Evolutionary conservation across 345 rosid genomes (phyloP).

Genomic region (Dimocarpus longan): DNA sequence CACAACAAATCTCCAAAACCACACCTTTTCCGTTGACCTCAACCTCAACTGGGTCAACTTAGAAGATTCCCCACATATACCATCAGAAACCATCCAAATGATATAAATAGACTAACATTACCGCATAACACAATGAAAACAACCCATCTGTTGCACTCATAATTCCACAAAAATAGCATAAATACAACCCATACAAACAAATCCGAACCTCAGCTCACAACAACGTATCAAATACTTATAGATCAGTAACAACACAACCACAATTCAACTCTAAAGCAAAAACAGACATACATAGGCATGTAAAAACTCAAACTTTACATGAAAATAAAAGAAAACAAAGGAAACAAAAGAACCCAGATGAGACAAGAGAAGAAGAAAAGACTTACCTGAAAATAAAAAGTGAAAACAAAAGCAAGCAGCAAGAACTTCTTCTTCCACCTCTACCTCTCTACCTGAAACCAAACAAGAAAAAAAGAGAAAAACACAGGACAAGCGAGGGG

Average conservation of each 20-base stretch:
- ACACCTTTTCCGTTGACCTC: neutral
- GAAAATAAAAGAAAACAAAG: neutral
- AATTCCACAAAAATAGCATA: neutral
- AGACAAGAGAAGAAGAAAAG: neutral
- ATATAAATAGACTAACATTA: neutral
- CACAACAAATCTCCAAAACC: neutral
- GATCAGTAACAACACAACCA: constrained; percentile 7
- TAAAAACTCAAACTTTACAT: neutral
- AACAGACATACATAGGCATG: too few species aligned
- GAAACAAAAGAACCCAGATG: neutral
- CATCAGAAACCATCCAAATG: neutral
- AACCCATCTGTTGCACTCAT: neutral
- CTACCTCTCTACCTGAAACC: neutral
- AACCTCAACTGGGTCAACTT: neutral
- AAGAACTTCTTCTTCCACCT: neutral
- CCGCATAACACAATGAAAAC: neutral
- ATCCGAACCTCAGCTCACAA: neutral
- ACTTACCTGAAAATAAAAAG: neutral
- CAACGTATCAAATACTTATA: neutral
- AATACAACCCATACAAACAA: neutral
- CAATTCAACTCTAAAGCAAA: neutral
- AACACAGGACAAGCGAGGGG: neutral
- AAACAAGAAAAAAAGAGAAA: neutral
- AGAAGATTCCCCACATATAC: neutral
- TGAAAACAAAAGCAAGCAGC: neutral